A percentile compares a stretch with the other conserved stretches of the same genome.
phyloP scores from a whole-genome alignment of 352 stramenopile species.

The Phytopythium mirpurense region DNA sequence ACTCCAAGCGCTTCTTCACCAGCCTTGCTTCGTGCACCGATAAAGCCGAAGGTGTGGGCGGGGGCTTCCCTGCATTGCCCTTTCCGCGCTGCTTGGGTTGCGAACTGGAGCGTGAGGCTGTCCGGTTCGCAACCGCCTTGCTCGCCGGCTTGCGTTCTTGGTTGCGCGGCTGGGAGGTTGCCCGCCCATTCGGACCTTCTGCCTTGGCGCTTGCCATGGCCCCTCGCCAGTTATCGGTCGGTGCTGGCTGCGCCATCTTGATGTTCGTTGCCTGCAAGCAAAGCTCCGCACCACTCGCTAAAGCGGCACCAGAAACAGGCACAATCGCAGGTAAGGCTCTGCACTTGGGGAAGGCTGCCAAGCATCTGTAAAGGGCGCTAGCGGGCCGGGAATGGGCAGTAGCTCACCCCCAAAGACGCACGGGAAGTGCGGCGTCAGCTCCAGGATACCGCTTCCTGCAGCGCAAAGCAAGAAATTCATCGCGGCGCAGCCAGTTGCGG shows the following conservation, averaged over 20 bases:
- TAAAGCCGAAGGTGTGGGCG: slow-evolving; percentile 3
- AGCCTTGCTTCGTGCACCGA: slow-evolving; percentile 28
- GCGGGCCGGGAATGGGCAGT: no score
- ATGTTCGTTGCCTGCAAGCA: not conserved
- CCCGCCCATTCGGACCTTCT: not conserved
- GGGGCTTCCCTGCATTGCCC: slow-evolving; percentile 12
- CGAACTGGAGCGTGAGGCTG: slow-evolving; percentile 29
- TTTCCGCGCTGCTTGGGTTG: slow-evolving; percentile 47
- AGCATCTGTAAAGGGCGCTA: no score
- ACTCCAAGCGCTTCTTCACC: slow-evolving; percentile 23
- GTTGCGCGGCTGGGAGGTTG: slow-evolving; percentile 8
- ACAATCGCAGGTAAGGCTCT: not conserved
- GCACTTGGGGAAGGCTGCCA: no score
- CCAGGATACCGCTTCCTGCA: no score
- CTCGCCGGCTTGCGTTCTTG: slow-evolving; percentile 3
- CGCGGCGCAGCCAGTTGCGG: no score
- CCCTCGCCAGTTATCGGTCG: slow-evolving; percentile 27
- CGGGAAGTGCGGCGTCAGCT: no score
- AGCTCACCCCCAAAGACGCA: no score
- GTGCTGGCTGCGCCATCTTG: slow-evolving; percentile 24
- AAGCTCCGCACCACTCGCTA: no score
- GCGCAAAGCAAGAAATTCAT: no score
- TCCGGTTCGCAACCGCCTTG: slow-evolving; percentile 8
- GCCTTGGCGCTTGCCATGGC: slow-evolving; percentile 7
- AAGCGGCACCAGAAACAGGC: not conserved